Conservation (phyloP, 805 yeast species). For the Candida endomychidarum region DNA sequence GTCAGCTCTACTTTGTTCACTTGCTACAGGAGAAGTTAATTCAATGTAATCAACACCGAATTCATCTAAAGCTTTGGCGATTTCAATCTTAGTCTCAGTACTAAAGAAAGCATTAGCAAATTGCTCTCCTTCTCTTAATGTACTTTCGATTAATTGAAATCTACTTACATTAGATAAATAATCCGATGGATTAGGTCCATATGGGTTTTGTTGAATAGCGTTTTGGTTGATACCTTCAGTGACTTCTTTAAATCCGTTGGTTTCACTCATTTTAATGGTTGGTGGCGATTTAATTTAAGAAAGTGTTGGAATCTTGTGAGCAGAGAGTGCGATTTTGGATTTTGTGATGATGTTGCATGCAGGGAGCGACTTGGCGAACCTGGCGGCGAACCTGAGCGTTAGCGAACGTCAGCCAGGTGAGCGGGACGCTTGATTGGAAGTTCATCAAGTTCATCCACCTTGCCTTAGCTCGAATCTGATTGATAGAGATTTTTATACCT, state of each 20-base stretch:
- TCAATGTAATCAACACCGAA: slow-evolving; percentile 63
- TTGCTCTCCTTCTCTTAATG: slow-evolving; percentile 64
- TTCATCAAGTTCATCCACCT: no score
- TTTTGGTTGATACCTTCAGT: slow-evolving; percentile 33
- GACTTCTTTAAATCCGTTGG: slow-evolving; percentile 37
- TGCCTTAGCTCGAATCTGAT: no score
- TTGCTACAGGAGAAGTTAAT: slow-evolving; percentile 59
- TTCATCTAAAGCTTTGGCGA: slow-evolving; percentile 60
- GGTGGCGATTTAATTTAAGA: neutral
- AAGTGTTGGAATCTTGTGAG: neutral
- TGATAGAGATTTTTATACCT: no score
- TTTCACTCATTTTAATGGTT: slow-evolving; percentile 23
- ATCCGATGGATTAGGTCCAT: slow-evolving; percentile 60
- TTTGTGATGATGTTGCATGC: no score
- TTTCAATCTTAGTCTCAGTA: slow-evolving; percentile 55
- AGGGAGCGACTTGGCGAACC: no score
- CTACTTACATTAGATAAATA: slow-evolving; percentile 53
- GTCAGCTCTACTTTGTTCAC: slow-evolving; percentile 56
- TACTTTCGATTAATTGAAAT: slow-evolving; percentile 56
- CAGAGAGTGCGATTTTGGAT: neutral
- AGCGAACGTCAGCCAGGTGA: no score
- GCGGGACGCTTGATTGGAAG: no score
- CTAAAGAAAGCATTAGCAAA: slow-evolving; percentile 62
- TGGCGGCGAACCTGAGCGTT: no score
- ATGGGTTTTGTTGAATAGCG: slow-evolving; percentile 42